Base-by-base conservation (phyloP, 129 eudicot genomes). In the carrot (Daucus carota) region DNA sequence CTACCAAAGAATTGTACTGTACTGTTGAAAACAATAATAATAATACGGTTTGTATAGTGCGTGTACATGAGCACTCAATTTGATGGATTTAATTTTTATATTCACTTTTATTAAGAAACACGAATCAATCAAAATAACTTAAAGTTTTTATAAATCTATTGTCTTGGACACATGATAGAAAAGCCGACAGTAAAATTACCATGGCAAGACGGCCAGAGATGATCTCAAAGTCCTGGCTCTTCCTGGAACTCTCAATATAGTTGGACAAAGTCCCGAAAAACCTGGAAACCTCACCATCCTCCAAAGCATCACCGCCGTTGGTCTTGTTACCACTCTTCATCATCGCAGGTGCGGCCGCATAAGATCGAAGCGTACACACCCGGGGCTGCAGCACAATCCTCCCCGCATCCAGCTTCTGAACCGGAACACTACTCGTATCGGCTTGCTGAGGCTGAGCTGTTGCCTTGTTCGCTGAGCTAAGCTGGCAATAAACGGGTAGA, bases 191-290 rank as follows among this genome's bases (percentile, higher is more conserved):
- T 20, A 50, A 57, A 0, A 10, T 24, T 89, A 94, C 97, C 99
- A 94, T 94, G 82, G 99, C 97, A 46, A 94, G 90, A 38, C 97
- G 99, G 77, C 99, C 97, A 38, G 92, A 86, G 52, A 94, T 85
- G 84, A 84, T 94, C 87, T 91, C 96, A 70, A 91, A 87, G 70
- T 94, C 96, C 67, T 91, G 96, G 50, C 94, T 94, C 63, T 86
- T 94, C 89, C 82, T 94, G 0, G 97, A 76, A 73, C 97, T 94
- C 76, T 94, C 99, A 3, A 94, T 82, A 77, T 91, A 91, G 81
- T 91, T 96, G 34, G 89, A 87, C 62, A 91, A 81, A 41, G 83
- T 88, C 2, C 75, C 97, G 59, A 91, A 89, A 76, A 94, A 91
- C 40, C 84, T 81, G 2, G 99, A 87, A 70, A 94, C 85, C 9